These are phyloP conservation scores for Dactylella cylindrospora DNA, from an alignment of 2,329 filamentous ascomycete species.

Conservation along the genomic window DNA sequence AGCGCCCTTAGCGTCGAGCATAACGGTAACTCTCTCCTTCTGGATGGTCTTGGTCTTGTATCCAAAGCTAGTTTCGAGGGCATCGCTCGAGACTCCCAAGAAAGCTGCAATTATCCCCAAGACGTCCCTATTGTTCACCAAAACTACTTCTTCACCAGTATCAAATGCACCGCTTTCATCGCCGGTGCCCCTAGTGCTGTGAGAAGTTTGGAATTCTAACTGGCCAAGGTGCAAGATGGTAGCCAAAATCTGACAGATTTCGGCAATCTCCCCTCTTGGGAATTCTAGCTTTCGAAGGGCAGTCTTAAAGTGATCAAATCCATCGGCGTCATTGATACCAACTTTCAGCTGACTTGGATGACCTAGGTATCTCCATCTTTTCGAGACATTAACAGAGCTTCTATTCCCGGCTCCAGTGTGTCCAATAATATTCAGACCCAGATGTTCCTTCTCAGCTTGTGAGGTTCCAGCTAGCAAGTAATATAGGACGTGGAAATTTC, in stretches of 20 bases:
- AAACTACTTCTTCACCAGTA: constrained; percentile 79
- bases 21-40: constrained; percentile 94
- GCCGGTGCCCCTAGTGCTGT: constrained; percentile 73
- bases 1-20: constrained; percentile 90
- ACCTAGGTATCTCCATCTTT: constrained; percentile 92
- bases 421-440: constrained; percentile 67
- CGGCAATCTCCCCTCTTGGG: constrained; percentile 86
- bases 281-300: constrained; percentile 93
- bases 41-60: constrained; percentile 98
- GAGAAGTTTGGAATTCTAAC: constrained; percentile 83
- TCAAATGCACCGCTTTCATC: constrained; percentile 97
- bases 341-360: constrained; percentile 97
- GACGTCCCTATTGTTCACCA: constrained; percentile 91
- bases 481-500: constrained; percentile 94
- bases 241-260: constrained; percentile 92
- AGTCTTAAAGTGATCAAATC: constrained; percentile 96
- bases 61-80: constrained; percentile 83
- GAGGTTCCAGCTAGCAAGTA: constrained; percentile 93
- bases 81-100: constrained; percentile 76
- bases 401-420: constrained; percentile 57
- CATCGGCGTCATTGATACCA: constrained; percentile 91
- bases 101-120: constrained; percentile 88
- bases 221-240: constrained; percentile 96
- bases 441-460: constrained; percentile 81
- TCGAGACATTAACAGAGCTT: constrained; percentile 62